Evolutionary conservation across 106 monocot genomes (phyloP).

Genomic region (Agapanthus africanus): DNA sequence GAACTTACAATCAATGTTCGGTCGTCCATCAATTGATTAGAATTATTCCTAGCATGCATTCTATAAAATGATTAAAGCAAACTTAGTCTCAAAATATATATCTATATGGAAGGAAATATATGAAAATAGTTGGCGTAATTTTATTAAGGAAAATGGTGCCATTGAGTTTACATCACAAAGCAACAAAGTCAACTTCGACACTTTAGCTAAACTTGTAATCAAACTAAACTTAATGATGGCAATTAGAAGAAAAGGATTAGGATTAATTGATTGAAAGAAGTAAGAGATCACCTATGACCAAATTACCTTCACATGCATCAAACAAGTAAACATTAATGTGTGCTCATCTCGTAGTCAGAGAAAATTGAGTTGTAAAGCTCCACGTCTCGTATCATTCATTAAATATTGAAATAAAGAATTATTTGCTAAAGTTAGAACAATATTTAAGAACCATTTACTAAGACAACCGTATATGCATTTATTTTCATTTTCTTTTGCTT

Average conservation of each 20-base stretch:
- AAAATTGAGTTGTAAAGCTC: slow-evolving; percentile 11
- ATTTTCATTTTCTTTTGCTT: slow-evolving; percentile 2
- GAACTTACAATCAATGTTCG: no score
- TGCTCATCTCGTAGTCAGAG: slow-evolving; percentile 6
- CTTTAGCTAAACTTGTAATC: no score
- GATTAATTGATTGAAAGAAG: slow-evolving; percentile 2
- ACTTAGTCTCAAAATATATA: no score
- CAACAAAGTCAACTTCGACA: no score
- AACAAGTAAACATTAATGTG: slow-evolving; percentile 8
- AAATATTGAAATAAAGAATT: slow-evolving; percentile 7
- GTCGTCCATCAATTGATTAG: no score
- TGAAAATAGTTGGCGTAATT: no score
- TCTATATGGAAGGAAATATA: no score
- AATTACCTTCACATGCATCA: slow-evolving; percentile 3
- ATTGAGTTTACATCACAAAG: no score
- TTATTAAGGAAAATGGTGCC: no score
- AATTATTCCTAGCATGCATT: no score
- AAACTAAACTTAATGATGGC: not conserved
- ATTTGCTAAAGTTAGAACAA: slow-evolving; percentile 11
- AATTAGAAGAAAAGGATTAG: slow-evolving; percentile 7
- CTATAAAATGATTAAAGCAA: no score
- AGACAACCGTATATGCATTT: not conserved
- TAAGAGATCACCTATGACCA: not conserved
- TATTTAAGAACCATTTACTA: slow-evolving; percentile 8
- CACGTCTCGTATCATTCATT: slow-evolving; percentile 14